Percentiles rank a stretch among this genome's conserved stretches.
Conservation (phyloP, 371 early-diverging fungal genomes). For the Haplosporangium sp. region DNA sequence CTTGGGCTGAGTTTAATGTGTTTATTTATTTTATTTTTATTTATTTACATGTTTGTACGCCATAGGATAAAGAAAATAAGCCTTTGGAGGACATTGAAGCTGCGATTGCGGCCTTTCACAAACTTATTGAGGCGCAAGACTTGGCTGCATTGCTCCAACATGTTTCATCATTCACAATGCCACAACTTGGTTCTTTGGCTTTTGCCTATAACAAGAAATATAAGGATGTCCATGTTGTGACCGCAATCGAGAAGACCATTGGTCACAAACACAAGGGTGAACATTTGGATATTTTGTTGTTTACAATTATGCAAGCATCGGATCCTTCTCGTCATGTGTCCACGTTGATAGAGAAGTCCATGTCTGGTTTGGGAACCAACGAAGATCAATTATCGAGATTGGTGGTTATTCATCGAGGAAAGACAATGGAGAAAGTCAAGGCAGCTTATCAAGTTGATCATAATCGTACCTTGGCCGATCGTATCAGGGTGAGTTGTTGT, state of each 20-base stretch:
- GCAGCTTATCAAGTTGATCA: conserved; percentile 39
- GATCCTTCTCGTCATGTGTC: conserved; percentile 47
- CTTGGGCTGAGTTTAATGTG: background rate
- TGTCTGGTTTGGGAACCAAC: conserved; percentile 48
- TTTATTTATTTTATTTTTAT: background rate
- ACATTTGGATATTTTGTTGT: conserved; percentile 33
- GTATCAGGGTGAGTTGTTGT: conserved; percentile 33
- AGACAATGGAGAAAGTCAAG: conserved; percentile 49
- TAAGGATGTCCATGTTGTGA: conserved; percentile 35
- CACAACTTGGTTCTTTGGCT: conserved; percentile 28
- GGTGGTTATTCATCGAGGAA: conserved; percentile 47
- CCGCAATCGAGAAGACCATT: conserved; percentile 31
- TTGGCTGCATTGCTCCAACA: conserved; percentile 14
- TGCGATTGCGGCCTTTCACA: conserved; percentile 22
- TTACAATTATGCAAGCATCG: conserved; percentile 40
- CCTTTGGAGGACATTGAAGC: conserved; percentile 28
- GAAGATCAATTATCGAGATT: conserved; percentile 51
- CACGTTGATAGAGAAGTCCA: conserved; percentile 38
- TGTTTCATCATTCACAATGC: conserved; percentile 27
- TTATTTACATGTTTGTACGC: background rate
- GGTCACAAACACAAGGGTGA: conserved; percentile 28
- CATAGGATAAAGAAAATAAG: conserved; percentile 39
- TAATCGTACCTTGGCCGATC: conserved; percentile 49
- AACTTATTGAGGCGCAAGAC: conserved; percentile 23
- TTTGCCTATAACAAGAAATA: conserved; percentile 24